These are phyloP conservation scores for Cruciata laevipes DNA, from an alignment of 257 asterid species.

Conservation along the genomic window DNA sequence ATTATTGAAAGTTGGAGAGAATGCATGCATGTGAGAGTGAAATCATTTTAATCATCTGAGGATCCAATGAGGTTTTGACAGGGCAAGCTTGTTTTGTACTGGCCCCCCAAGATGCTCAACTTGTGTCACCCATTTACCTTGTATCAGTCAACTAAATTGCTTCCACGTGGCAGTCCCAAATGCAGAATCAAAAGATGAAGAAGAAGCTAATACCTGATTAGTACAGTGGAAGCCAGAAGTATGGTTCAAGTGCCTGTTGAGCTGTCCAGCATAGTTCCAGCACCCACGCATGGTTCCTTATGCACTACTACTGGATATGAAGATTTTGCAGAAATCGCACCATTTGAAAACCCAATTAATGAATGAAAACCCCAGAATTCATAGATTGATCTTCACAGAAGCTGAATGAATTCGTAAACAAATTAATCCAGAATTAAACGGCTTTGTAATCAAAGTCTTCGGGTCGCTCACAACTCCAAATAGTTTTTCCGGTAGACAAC, in stretches of 20 bases:
- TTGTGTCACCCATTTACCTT: conserved; percentile 93
- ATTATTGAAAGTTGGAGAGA: no score
- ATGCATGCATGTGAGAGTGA: no score
- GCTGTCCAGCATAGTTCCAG: conserved; percentile 51
- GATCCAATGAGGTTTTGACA: conserved; percentile 35
- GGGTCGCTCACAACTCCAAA: not conserved
- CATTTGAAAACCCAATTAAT: conserved; percentile 96
- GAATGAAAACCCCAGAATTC: conserved; percentile 72
- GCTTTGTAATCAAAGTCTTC: not conserved
- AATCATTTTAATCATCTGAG: no score
- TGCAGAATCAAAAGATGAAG: not conserved
- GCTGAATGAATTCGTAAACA: not conserved
- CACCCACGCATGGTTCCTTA: conserved; percentile 99
- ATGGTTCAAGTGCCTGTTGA: conserved; percentile 70
- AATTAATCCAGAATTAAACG: not conserved
- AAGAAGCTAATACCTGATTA: conserved; percentile 51
- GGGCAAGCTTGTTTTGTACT: conserved; percentile 37
- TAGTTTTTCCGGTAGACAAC: not conserved
- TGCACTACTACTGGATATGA: conserved; percentile 86
- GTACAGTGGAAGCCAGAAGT: conserved; percentile 89
- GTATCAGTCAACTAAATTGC: conserved; percentile 10
- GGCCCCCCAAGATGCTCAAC: conserved; percentile 46
- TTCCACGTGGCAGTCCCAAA: not conserved
- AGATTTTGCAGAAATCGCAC: conserved; percentile 97
- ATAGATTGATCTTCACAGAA: conserved; percentile 33